These are phyloP conservation scores for Aspergillus nanangensis DNA, from an alignment of 495 filamentous ascomycete species.

Conservation along the genomic window DNA sequence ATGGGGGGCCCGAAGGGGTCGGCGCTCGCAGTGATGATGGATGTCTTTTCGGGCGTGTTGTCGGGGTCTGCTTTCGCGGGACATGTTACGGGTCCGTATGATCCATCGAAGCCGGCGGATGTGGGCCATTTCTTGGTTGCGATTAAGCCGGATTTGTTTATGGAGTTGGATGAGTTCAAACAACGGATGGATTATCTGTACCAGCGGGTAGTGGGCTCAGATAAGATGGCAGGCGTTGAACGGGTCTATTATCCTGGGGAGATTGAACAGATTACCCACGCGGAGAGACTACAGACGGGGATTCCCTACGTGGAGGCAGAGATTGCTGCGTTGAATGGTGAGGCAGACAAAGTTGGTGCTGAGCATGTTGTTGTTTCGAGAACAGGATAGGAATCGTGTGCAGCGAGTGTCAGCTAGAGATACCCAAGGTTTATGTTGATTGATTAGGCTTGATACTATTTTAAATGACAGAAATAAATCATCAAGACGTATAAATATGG, in stretches of 20 bases:
- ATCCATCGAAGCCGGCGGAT: conserved; percentile 60
- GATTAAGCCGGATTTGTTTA: conserved; percentile 73
- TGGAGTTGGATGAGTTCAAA: conserved; percentile 65
- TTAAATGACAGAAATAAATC: no score
- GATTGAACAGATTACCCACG: conserved; percentile 61
- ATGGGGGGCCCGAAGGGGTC: conserved; percentile 78
- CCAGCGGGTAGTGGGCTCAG: conserved; percentile 54
- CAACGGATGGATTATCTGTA: conserved; percentile 68
- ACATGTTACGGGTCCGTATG: conserved; percentile 67
- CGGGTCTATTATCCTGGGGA: conserved; percentile 77
- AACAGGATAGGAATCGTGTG: no score
- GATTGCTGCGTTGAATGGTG: conserved; percentile 60
- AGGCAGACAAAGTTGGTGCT: conserved; percentile 55
- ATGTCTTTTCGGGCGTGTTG: conserved; percentile 75
- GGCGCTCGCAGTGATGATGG: conserved; percentile 75
- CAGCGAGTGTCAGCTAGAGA: no score
- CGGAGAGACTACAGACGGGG: conserved; percentile 50
- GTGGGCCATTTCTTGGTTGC: conserved; percentile 75
- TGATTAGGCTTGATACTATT: no score
- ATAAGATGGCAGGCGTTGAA: conserved; percentile 67
- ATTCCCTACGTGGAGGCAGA: conserved; percentile 66
- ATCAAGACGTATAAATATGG: no score
- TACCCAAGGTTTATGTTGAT: no score
- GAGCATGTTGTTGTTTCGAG: no score
- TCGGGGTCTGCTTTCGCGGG: conserved; percentile 69